phyloP scores from a whole-genome alignment of 805 yeast genomes.

The Suhomyces faveliae region DNA sequence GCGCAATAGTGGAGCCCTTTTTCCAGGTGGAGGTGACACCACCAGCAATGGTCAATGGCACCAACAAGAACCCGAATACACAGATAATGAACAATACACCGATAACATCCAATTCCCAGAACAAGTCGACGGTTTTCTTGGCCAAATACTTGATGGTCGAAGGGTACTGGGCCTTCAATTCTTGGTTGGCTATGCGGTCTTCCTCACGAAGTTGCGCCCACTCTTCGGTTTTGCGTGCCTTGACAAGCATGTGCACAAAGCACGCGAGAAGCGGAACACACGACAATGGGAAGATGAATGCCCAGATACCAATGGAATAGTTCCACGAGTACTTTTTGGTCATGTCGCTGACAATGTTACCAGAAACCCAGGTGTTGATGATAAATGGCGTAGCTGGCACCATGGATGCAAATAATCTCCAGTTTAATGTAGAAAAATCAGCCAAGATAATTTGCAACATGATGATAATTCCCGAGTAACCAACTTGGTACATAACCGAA shows the following conservation, averaged over 20 bases:
- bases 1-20: conserved; percentile 61
- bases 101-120: conserved; percentile 64
- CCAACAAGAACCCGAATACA: conserved; percentile 61
- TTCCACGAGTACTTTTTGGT: conserved; percentile 59
- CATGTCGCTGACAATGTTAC: conserved; percentile 48
- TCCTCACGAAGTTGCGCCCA: conserved; percentile 43
- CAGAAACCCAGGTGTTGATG: conserved; percentile 77
- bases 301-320: conserved; percentile 73
- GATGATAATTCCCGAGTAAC: conserved; percentile 64
- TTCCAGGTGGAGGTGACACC: conserved; percentile 57
- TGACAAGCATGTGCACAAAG: conserved; percentile 53
- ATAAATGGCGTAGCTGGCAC: conserved; percentile 71
- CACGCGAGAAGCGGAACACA: conserved; percentile 59
- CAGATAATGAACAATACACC: conserved; percentile 59
- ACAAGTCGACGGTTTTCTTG: conserved; percentile 31
- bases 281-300: conserved; percentile 66
- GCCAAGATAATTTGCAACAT: conserved; percentile 57
- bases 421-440: conserved; percentile 65
- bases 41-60: conserved; percentile 76
- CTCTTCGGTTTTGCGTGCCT: conserved; percentile 54
- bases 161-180: not conserved
- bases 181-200: conserved; percentile 16
- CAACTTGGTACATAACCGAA: conserved; percentile 46
- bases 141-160: conserved; percentile 9
- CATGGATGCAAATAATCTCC: conserved; percentile 67